Conservation (phyloP, 768 basidiomycete genomes). For the Podaxis sp. region DNA sequence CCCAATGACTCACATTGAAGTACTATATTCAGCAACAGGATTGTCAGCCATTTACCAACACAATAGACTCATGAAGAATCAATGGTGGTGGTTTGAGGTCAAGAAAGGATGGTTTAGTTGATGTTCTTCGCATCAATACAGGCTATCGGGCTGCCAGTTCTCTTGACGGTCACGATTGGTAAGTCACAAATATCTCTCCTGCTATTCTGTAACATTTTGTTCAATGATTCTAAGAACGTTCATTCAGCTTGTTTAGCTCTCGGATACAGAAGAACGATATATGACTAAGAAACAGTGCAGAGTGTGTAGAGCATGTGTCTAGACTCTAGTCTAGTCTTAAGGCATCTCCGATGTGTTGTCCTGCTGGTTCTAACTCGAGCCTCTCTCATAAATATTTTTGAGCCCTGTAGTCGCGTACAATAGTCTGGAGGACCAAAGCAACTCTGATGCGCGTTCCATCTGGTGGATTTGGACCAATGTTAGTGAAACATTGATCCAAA, state of each 20-base stretch:
- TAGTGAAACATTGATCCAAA: no score
- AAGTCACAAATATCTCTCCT: background rate
- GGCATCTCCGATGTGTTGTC: background rate
- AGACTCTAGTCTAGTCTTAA: background rate
- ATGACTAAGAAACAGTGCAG: background rate
- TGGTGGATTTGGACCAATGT: no score
- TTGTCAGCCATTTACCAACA: no score
- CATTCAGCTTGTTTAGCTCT: background rate
- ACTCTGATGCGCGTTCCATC: no score
- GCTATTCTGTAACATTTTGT: background rate
- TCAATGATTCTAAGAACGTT: background rate
- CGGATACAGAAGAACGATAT: background rate
- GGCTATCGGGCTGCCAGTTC: background rate
- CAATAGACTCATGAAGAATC: no score
- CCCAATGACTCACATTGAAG: no score
- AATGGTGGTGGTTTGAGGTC: no score
- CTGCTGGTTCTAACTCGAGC: background rate
- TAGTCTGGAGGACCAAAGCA: no score
- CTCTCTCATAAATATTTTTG: background rate
- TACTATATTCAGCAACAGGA: no score
- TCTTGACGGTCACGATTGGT: background rate
- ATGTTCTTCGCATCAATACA: background rate
- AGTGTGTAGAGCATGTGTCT: background rate
- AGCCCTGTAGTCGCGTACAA: no score
- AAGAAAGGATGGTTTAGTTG: constrained; percentile 24